phyloP scores from a whole-genome alignment of 176 grass and related monocot genomes.

The Avena eriantha region DNA sequence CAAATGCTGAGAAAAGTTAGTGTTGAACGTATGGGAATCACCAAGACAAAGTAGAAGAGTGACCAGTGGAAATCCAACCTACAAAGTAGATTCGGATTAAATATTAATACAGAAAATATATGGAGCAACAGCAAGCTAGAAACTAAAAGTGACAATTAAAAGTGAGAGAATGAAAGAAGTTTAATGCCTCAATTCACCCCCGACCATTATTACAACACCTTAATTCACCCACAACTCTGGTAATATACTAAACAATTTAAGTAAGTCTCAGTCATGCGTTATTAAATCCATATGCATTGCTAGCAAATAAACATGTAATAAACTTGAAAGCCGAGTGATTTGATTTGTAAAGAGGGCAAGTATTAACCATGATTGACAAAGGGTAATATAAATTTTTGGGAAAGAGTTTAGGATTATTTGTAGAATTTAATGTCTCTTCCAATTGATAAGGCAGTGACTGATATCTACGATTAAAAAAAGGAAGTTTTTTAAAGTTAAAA shows the following conservation, averaged over 20 bases:
- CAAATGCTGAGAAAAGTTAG: slow-evolving; percentile 74
- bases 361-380: neutral
- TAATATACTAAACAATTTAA: slow-evolving; percentile 20
- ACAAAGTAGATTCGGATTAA: slow-evolving; percentile 33
- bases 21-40: slow-evolving; percentile 81
- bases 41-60: slow-evolving; percentile 94
- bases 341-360: neutral
- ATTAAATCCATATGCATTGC: slow-evolving; percentile 7
- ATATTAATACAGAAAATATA: slow-evolving; percentile 23
- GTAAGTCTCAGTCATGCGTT: neutral
- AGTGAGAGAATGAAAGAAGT: slow-evolving; percentile 1
- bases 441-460: neutral
- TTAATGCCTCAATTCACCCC: slow-evolving; percentile 11
- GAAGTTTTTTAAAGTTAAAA: neutral
- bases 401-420: slow-evolving; percentile 19
- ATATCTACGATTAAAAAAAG: neutral
- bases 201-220: neutral
- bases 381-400: slow-evolving; percentile 13
- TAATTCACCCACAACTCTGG: slow-evolving; percentile 4
- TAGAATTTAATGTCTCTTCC: neutral
- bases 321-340: neutral
- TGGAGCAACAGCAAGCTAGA: neutral
- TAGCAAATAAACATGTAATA: slow-evolving; percentile 30
- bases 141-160: slow-evolving; percentile 13
- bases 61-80: slow-evolving; percentile 96